Base-by-base conservation (phyloP, 306 rosid species). In the Lathyrus oleraceus region DNA sequence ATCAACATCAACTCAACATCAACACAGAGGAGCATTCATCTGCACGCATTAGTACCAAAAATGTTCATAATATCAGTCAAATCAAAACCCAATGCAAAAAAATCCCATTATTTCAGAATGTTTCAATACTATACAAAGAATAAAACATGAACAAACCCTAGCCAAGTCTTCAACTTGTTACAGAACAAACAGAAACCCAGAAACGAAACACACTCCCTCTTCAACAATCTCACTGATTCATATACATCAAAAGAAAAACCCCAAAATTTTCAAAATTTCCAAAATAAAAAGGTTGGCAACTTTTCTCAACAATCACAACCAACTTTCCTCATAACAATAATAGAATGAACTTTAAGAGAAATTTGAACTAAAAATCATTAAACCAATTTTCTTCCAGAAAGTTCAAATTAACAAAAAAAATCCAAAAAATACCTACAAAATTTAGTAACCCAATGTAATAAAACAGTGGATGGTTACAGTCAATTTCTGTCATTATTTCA, bases 391-490 rank as follows among this genome's bases (percentile, higher is more conserved):
- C 13, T 25, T 19, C 49, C 30, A 63, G 51, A 78, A 32, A 70
- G 30, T 16, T 21, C 60, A 81, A 72, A 64, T 62, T 53, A 43
- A 32, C 75, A 62, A 62, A 49, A 32, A 75, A 62, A 58, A 35
- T 6, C 51, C 57, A 69, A 48, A 47, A 47, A 44, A 49, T 10
- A 27, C 12, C 68, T 39, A 28, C 11, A 48, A 78, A 36, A 73
- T 21, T 58, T 51, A 68, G 51, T 30, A 28, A 60, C 69, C 57
- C 67, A 47, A 68, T 48, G 57, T 70, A 69, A 91, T 87, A 83
- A 75, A 88, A 88, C 95, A 86, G 85, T 83, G 53, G 65, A 56
- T 36, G 38, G 35, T 23, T 23, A 6, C 45, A 71, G 44, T 83
- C 85, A 79, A 73, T 67, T 73, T 76, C 78, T 64, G 30, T 52